Evolutionary conservation across 2,329 filamentous ascomycete species (phyloP), one percentile per base, ranked within the genome.

Genomic region (Calonectria pteridis): DNA sequence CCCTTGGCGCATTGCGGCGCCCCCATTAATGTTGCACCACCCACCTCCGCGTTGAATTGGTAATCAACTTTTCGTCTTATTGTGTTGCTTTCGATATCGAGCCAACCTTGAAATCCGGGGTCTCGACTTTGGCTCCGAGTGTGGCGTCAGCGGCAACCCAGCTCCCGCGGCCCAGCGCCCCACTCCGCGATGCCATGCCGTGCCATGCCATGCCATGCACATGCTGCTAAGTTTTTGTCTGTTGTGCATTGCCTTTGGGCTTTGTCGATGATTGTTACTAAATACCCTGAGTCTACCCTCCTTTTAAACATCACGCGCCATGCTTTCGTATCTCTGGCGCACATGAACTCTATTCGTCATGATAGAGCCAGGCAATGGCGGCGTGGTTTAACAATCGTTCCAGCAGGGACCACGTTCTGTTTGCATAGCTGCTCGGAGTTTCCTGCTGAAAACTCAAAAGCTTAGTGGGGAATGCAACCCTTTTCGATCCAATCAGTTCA

Each of bases 51-150:
- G 76, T 67, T 46, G 40, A 33, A 77, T 79, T 77, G 71, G 73
- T 79, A 79, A 78, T 75, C 77, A 78, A 40, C 40, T 46, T 46
- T 55, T 28, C 16, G 26, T 26, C 11, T 71, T 58, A 37, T 14
- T 75, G 62, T 64, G 68, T 67, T 77, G 65, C 59, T 73, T 69
- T 75, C 70, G 71, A 78, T 76, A 66, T 74, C 59, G 18, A 69
- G 29, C 53, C 65, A 68, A 16, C 16, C 46, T 49, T 35, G 33
- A 43, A 68, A 68, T 68, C 66, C 37, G 66, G 66, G 66, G 66
- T 49, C 35, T 58, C 51, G 37, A 43, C 51, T 46, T 46, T 46
- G 43, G 23, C 43, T 46, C 43, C 10, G 18, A 46, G 5, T 26
- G 67, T 71, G 71, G 72, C 69, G 67, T 71, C 70, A 74, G 70